phyloP scores from a whole-genome alignment of 2,329 filamentous ascomycete species.

The Sodiomyces alkalinus region DNA sequence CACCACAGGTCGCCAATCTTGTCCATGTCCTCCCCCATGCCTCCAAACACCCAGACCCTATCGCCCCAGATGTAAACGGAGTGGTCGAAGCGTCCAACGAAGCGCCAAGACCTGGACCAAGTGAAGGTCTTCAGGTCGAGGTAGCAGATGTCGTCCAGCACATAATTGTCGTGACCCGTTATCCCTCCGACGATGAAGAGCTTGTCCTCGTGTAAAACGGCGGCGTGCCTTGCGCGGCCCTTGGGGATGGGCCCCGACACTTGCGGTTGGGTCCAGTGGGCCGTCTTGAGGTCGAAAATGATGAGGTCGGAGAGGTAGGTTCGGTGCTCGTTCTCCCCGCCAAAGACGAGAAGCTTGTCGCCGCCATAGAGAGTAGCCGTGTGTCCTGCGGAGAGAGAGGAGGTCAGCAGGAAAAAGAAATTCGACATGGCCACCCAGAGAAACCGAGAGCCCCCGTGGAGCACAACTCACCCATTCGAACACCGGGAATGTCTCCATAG shows the following conservation, averaged over 20 bases:
- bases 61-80: slow-evolving; percentile 86
- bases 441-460: too few relatives aligned
- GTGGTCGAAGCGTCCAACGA: slow-evolving; percentile 89
- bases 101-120: slow-evolving; percentile 92
- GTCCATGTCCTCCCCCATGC: slow-evolving; percentile 91
- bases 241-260: slow-evolving; percentile 74
- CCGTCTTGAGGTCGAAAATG: slow-evolving; percentile 85
- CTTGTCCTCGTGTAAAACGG: slow-evolving; percentile 90
- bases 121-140: slow-evolving; percentile 94
- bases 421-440: not conserved
- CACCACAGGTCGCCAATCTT: slow-evolving; percentile 94
- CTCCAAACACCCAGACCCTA: slow-evolving; percentile 91
- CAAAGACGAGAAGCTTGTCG: slow-evolving; percentile 91
- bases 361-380: slow-evolving; percentile 89
- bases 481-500: slow-evolving; percentile 93
- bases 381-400: slow-evolving; percentile 51
- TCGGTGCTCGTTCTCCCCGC: slow-evolving; percentile 93
- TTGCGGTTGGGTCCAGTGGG: slow-evolving; percentile 88
- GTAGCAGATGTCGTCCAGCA: slow-evolving; percentile 92
- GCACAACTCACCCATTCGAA: slow-evolving; percentile 85
- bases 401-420: slow-evolving; percentile 1
- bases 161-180: slow-evolving; percentile 79
- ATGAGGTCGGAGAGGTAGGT: slow-evolving; percentile 93
- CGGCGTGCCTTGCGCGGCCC: slow-evolving; percentile 82
- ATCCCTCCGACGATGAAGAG: slow-evolving; percentile 94